phyloP scores from a whole-genome alignment of 2,329 filamentous ascomycete genomes.

The Diaporthe citriasiana region DNA sequence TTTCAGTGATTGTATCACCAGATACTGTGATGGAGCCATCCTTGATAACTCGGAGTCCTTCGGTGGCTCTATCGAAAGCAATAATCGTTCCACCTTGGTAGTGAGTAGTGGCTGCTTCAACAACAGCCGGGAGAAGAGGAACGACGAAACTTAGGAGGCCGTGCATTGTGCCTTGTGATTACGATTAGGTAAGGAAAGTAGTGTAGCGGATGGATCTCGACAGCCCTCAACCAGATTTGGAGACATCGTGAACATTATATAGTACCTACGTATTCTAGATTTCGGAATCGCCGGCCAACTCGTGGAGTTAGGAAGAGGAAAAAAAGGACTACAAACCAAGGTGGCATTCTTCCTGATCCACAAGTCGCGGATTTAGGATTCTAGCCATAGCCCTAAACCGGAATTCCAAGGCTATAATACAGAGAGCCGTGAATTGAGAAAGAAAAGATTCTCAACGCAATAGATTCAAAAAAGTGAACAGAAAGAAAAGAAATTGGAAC shows the following conservation, averaged over 20 bases:
- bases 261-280: not conserved
- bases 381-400: not conserved
- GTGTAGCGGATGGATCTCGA: not conserved
- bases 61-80: slow-evolving; percentile 53
- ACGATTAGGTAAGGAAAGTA: not conserved
- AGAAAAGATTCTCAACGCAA: not conserved
- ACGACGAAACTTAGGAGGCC: not conserved
- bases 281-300: slow-evolving; percentile 7
- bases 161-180: slow-evolving; percentile 1
- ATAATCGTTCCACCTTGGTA: slow-evolving; percentile 56
- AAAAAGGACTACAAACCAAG: not conserved
- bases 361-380: slow-evolving; percentile 19
- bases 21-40: slow-evolving; percentile 58
- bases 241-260: not conserved
- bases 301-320: slow-evolving; percentile 2
- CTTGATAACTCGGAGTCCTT: slow-evolving; percentile 54
- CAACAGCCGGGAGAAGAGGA: slow-evolving; percentile 3
- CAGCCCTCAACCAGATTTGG: not conserved
- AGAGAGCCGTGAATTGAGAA: not conserved
- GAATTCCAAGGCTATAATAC: not conserved
- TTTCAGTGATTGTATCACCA: slow-evolving; percentile 54
- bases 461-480: not conserved
- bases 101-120: slow-evolving; percentile 24
- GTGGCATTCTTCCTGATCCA: slow-evolving; percentile 2
- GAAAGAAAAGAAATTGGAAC: not conserved